A percentile compares a stretch with the other conserved stretches of the same genome.
These are phyloP conservation scores for Excoecaria cochinchinensis DNA, from an alignment of 345 rosid species.

Conservation along the genomic window DNA sequence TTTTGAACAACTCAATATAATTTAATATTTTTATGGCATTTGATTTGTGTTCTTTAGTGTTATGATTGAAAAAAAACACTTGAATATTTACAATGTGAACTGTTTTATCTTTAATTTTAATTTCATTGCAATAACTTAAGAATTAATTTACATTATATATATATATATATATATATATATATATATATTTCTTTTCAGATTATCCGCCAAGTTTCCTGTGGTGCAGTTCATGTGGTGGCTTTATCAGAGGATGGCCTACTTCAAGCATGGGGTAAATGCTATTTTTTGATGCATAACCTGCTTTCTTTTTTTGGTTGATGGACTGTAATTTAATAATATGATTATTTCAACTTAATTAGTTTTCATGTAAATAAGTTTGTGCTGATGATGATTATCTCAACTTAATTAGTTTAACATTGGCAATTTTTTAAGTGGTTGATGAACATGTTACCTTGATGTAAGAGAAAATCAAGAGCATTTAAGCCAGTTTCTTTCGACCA, in stretches of 20 bases:
- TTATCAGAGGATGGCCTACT: conserved; percentile 81
- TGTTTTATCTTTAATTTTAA: neutral
- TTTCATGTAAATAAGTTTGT: neutral
- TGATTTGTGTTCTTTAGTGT: neutral
- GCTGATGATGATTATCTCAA: neutral
- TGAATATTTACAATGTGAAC: neutral
- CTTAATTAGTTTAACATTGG: too few species aligned
- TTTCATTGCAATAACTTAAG: neutral
- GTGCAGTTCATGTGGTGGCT: conserved; percentile 88
- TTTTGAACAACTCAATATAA: neutral
- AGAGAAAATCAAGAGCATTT: conserved; percentile 6
- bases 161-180: too few species aligned
- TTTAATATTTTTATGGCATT: neutral
- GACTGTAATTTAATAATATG: neutral
- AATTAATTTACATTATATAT: neutral
- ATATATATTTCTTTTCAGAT: conserved; percentile 38
- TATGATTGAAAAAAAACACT: neutral
- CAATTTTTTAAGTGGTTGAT: neutral
- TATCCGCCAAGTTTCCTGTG: conserved; percentile 83
- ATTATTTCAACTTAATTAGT: neutral
- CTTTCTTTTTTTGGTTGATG: conserved; percentile 3
- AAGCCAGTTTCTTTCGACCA: conserved; percentile 16
- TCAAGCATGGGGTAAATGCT: conserved; percentile 87
- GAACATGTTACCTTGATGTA: conserved; percentile 13
- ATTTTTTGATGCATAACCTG: neutral